Evolutionary conservation across 2,329 filamentous ascomycete species (phyloP), one percentile per base, ranked within the genome.

Genomic region (Alternaria atra): DNA sequence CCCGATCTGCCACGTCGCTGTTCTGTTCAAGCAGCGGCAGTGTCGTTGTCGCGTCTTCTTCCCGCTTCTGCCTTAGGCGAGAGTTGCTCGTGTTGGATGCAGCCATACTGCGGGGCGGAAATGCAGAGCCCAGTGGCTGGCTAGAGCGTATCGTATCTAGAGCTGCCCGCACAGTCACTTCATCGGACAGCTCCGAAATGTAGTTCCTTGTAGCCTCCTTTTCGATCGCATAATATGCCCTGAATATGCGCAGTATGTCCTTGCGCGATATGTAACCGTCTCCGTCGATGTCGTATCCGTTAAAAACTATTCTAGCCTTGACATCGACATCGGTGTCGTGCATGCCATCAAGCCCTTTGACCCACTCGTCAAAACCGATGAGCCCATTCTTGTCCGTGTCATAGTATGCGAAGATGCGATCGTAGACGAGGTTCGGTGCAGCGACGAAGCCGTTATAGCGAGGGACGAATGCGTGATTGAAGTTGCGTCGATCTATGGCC

Each of bases 391-490:
- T 86, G 76, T 98, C 94, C 32, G 90, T 91, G 79, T 99, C 95
- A 77, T 97, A 99, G 77, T 97, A 97, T 52, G 91, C 88, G 80
- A 98, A 99, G 87, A 97, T 95, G 68, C 95, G 91, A 77, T 99
- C 94, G 74, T 97, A 95, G 60, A 99, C 92, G 13, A 97, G 86
- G 75, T 96, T 97, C 1, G 94, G 92, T 0, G 90, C 86, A 10
- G 91, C 88, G 56, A 93, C 90, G 32, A 90, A 87, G 59, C 89
- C 87, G n/a, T 90, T 91, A 13, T 91, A 91, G n/a, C 91, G 91
- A 4, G 93, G 92, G 7, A 96, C 90, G 61, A 98, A 89, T 69
- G 93, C 97, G 48, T 91, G 89, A 75, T 97, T 93, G 79, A 99
- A 99, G 0, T 93, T 97, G 78, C 91, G 91, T 62, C 93, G 89